Conservation (phyloP, 2,329 filamentous ascomycete genomes). For the Pseudogymnoascus sp. region DNA sequence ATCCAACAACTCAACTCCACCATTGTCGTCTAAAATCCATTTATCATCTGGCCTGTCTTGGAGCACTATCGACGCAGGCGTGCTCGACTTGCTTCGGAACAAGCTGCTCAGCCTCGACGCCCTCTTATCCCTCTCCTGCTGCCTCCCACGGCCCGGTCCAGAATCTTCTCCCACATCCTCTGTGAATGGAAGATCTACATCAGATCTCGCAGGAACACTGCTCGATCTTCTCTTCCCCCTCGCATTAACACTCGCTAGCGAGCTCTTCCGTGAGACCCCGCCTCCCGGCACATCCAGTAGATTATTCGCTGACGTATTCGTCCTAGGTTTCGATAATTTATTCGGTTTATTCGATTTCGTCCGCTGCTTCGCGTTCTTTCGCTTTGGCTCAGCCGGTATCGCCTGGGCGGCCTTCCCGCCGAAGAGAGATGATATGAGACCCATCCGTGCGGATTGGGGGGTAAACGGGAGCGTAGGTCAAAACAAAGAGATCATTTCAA, state of each 20-base stretch:
- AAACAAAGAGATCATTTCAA: background rate
- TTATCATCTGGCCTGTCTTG: background rate
- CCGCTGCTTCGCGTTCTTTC: background rate
- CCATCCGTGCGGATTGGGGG: background rate
- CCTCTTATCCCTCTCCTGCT: background rate
- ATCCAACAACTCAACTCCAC: background rate
- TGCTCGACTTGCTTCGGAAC: background rate
- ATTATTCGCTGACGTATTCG: slow-evolving; percentile 20
- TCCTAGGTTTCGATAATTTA: slow-evolving; percentile 27
- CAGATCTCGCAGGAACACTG: background rate
- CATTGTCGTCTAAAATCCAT: background rate
- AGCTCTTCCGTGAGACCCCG: background rate
- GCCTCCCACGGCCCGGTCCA: background rate
- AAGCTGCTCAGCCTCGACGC: background rate
- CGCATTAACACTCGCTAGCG: background rate
- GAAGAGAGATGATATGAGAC: background rate
- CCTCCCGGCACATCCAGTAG: slow-evolving; percentile 7
- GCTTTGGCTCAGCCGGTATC: background rate
- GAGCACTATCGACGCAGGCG: background rate
- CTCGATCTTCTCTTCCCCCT: background rate
- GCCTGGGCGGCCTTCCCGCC: background rate
- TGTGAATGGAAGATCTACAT: background rate
- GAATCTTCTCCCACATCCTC: background rate
- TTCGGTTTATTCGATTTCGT: slow-evolving; percentile 13
- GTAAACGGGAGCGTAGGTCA: background rate